A percentile compares a stretch with the other conserved stretches of the same genome.
These are phyloP conservation scores for Blastosporella zonata DNA, from an alignment of 1,284 basidiomycete genomes.

Conservation along the genomic window DNA sequence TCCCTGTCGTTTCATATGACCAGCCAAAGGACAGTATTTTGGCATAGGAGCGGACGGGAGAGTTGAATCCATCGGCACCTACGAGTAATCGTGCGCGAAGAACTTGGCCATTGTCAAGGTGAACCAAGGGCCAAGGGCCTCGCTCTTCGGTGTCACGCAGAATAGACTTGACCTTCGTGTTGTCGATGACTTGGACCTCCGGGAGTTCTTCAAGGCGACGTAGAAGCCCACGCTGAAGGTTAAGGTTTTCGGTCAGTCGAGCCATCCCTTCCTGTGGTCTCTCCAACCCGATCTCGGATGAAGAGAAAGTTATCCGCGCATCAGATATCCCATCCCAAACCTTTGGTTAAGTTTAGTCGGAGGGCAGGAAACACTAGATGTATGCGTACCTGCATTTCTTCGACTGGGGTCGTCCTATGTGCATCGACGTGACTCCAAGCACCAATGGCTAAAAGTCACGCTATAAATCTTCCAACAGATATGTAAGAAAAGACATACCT, in stretches of 20 bases:
- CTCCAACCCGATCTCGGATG: slow-evolving; percentile 44
- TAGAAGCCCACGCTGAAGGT: slow-evolving; percentile 82
- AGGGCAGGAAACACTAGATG: neutral
- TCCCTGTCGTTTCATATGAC: slow-evolving; percentile 86
- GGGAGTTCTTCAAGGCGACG: slow-evolving; percentile 46
- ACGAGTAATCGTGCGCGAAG: slow-evolving; percentile 75
- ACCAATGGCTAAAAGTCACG: slow-evolving; percentile 60
- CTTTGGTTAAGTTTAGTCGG: slow-evolving; percentile 35
- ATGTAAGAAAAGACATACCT: slow-evolving; percentile 39
- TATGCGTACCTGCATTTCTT: slow-evolving; percentile 76
- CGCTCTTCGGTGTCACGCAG: slow-evolving; percentile 39
- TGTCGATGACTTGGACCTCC: slow-evolving; percentile 57
- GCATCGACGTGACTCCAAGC: slow-evolving; percentile 79
- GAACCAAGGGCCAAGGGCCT: slow-evolving; percentile 73
- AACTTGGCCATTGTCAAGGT: slow-evolving; percentile 58
- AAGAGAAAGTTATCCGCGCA: slow-evolving; percentile 72
- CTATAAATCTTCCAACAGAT: neutral
- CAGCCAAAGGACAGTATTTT: slow-evolving; percentile 89
- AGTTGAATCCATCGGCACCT: slow-evolving; percentile 93
- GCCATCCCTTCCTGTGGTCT: slow-evolving; percentile 58
- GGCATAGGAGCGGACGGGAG: slow-evolving; percentile 88
- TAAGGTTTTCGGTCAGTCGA: slow-evolving; percentile 85
- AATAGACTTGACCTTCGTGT: slow-evolving; percentile 68
- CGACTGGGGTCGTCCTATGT: slow-evolving; percentile 67
- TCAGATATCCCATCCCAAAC: slow-evolving; percentile 89